Base-by-base conservation (phyloP, 1,284 basidiomycete species). In the Rhodotorula glutinis region DNA sequence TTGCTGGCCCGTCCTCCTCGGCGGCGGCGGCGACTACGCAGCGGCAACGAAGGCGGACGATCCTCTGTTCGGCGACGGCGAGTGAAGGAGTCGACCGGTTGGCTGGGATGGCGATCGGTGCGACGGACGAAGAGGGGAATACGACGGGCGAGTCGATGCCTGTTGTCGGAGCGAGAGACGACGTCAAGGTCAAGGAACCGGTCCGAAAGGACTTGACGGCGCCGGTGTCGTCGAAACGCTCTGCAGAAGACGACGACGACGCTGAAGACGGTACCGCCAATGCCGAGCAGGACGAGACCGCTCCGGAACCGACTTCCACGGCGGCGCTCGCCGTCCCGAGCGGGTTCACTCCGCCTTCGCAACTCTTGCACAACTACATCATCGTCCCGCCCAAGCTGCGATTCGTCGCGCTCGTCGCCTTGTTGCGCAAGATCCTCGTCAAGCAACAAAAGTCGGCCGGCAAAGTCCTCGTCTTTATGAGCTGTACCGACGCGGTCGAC, bases 11-110 rank as follows among this genome's bases (percentile, higher is more conserved):
- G 59, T 25, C 77, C 53, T 68, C 68, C 23, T 49, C 46, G 27
- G 23, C 57, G 19, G 40, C 30, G 25, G 40, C 25, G 7, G n/a
- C n/a, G 3, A 13, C 49, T 16, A 4, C 53, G 13, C 10, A 33
- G 19, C 13, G 10, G 7, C 9, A 11, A n/a, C 29, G 52, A 7
- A 33, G 62, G 73, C 83, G 91, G 73, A 95, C 92, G 0, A 83
- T 99, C 23, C 84, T 99, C 19, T 99, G 96, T 82, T 97, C 93
- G 13, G 96, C 96, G 7, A 99, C 96, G 0, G 92, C 98, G 51
- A 85, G 89, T 62, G 93, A 96, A 73, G 92, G 92, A 73, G 94
- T 98, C 5, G 91, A 98, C 79, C 90, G 91, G 73, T 82, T 99
- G 29, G 92, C 94, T 0, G 93, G 92, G 10, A 87, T 59, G 38